Evolutionary conservation across 192 early-diverging fungal genomes (phyloP), one percentile per base, ranked within the genome.

Genomic region (Lobosporangium transversale): DNA sequence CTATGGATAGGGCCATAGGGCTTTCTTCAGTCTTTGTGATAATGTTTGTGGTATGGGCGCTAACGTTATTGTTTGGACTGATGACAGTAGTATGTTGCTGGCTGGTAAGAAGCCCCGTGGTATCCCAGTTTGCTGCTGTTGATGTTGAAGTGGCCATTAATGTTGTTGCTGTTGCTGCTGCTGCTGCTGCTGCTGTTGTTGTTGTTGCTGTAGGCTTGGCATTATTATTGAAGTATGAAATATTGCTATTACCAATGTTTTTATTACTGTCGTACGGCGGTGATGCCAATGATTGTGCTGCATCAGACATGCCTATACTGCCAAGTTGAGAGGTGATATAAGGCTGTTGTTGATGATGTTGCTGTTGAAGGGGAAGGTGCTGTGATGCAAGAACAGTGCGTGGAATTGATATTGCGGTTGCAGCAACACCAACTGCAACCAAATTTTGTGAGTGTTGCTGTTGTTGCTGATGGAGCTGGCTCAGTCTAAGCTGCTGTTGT

Each of bases 391-490:
- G 37, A 10, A 40, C 37, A 10, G 37, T 40, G 37, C 37, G 37
- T 10, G 37, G 37, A 10, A 14, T n/a, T n/a, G n/a, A n/a, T n/a
- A n/a, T n/a, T n/a, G n/a, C n/a, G n/a, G n/a, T n/a, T n/a, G n/a
- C n/a, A n/a, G n/a, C n/a, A n/a, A n/a, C n/a, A n/a, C n/a, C 47
- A 0, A 23, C 20, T 27, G 35, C 12, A 23, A 40, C 57, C 40
- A 58, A 20, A 11, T 63, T 48, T 27, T 49, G 44, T 48, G 43
- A 43, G 32, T 48, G 43, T 35, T 44, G 59, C 10, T 50, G 58
- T 18, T 55, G 68, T n/a, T 63, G 51, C 26, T 70, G 58, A 30
- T 62, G 68, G 30, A 62, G 55, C 58, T 70, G 68, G 31, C 55
- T 50, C 24, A 70, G 68, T 20, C 59, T 52, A 3, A 70, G 59